Conservation (phyloP, 352 stramenopile species). For the Globisporangium paroecandrum region DNA sequence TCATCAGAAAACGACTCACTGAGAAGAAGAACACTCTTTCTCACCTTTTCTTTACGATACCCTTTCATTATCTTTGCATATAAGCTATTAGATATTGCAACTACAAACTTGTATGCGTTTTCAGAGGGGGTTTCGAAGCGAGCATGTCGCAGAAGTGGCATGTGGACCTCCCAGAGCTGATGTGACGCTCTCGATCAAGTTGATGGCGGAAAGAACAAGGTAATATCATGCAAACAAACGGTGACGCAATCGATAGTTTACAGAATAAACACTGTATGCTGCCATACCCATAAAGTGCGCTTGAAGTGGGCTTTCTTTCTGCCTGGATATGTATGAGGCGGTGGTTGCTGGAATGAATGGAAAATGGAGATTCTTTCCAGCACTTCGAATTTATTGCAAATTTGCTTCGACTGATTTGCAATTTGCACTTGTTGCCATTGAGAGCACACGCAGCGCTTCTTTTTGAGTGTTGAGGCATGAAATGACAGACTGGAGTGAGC, state of each 20-base stretch:
- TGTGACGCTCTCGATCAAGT: constrained; percentile 1
- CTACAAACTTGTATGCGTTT: background rate
- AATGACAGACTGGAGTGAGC: background rate
- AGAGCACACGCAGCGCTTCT: background rate
- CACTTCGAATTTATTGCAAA: background rate
- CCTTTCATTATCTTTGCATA: background rate
- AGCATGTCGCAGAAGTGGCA: constrained; percentile 5
- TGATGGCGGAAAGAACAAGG: background rate
- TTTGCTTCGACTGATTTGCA: background rate
- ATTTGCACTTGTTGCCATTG: background rate
- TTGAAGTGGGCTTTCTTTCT: background rate
- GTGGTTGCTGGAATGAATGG: background rate
- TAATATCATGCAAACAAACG: background rate
- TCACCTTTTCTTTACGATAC: background rate
- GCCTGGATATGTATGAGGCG: too few relatives aligned
- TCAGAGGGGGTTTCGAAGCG: background rate
- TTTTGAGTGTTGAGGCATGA: background rate
- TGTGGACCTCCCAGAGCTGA: background rate
- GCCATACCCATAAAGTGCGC: constrained; percentile 1
- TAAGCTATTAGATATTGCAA: background rate
- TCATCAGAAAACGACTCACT: background rate
- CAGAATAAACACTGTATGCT: background rate
- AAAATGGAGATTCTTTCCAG: constrained; percentile 1
- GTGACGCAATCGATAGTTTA: constrained; percentile 7
- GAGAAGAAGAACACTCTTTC: background rate